Evolutionary conservation across 495 filamentous ascomycete species (phyloP), one percentile per base, ranked within the genome.

Genomic region (Aspergillus carlsbadensis): DNA sequence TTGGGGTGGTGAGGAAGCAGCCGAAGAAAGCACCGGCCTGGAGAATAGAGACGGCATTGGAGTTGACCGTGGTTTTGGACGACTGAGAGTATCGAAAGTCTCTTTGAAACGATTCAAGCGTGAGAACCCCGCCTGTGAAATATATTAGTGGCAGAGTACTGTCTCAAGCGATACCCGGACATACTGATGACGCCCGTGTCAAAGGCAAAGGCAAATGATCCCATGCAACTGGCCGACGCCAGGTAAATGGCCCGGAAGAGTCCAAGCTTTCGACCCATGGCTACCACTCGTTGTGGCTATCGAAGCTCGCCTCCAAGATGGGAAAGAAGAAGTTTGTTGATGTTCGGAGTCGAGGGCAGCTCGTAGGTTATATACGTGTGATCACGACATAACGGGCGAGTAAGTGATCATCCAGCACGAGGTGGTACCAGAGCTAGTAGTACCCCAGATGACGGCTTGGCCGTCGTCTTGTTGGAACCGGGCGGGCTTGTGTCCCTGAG

Each of bases 1-100:
- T 65, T 0, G 77, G 77, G 46, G 72, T 75, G 41, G 75, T 70
- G 57, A 78, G 65, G 58, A 80, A 76, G 47, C 74, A 79, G 14
- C 70, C 70, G 58, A 76, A 74, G 45, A 78, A 76, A 20, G 73
- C 72, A 17, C 75, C 73, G 4, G 65, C 73, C 21, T 77, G 72
- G 0, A 76, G 65, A 29, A 74, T 70, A 0, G 70, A 72, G 15
- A 77, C 72, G n/a, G 73, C 71, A 33, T 73, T 76, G 20, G 72
- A 71, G 50, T 75, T 72, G 60, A 77, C 63, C 22, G 50, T 66
- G 1, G 66, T 73, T 47, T 72, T 61, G 49, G 72, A 59, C 22
- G 66, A 47, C 41, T 63, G 45, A 20, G 56, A 57, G 57, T 78
- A 68, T 42, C 70, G 18, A 53, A 77, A 76, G 34, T 75, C 73